These are phyloP conservation scores for Periconia sp. DNA, from an alignment of 2,329 filamentous ascomycete genomes.

Conservation along the genomic window DNA sequence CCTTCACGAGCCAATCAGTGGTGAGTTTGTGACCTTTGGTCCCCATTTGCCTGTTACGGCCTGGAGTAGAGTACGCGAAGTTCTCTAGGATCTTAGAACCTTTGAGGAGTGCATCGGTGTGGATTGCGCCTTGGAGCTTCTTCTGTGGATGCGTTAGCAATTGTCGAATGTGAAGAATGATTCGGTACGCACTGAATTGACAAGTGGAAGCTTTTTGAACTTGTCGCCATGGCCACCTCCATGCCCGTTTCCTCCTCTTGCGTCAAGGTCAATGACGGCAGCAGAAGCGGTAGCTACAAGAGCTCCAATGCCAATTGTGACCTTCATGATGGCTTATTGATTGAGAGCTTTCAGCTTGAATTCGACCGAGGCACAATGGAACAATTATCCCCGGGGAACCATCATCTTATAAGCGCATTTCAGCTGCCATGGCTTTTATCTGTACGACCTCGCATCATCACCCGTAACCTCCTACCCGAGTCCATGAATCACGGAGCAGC, in stretches of 20 bases:
- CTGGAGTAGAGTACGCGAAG: conserved; percentile 41
- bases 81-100: conserved; percentile 58
- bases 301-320: conserved; percentile 26
- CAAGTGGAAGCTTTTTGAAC: conserved; percentile 24
- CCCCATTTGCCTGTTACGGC: conserved; percentile 45
- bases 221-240: conserved; percentile 16
- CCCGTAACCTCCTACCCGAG: too few relatives aligned
- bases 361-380: not conserved
- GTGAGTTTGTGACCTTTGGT: conserved; percentile 48
- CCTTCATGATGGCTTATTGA: conserved; percentile 23
- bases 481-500: too few relatives aligned
- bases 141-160: conserved; percentile 23
- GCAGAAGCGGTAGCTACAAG: conserved; percentile 25
- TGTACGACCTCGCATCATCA: not conserved
- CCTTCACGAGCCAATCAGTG: conserved; percentile 43
- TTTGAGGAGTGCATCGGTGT: conserved; percentile 58
- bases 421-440: not conserved
- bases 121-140: conserved; percentile 32
- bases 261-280: conserved; percentile 4
- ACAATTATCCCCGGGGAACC: not conserved
- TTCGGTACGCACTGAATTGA: conserved; percentile 26
- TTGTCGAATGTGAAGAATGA: not conserved
- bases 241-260: conserved; percentile 9
- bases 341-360: too few relatives aligned
- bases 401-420: not conserved